Conservation (phyloP, 2,329 filamentous ascomycete species). For the Curvularia verruculosa region DNA sequence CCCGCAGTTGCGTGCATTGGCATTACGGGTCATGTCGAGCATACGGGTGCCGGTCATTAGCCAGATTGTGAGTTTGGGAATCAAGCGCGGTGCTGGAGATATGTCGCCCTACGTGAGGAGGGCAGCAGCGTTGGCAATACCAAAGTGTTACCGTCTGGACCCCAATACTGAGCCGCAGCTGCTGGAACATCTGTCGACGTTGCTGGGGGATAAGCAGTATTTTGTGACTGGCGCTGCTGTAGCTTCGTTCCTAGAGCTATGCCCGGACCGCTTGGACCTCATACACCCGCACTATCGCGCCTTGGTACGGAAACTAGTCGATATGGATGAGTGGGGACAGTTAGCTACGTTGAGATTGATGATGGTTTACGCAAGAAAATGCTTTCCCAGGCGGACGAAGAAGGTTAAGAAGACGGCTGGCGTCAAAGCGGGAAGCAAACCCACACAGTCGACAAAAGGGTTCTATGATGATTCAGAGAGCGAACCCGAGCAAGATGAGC, state of each 20-base stretch:
- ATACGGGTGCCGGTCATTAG: conserved; percentile 98
- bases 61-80: conserved; percentile 93
- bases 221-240: conserved; percentile 96
- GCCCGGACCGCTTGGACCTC: conserved; percentile 83
- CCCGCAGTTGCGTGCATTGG: conserved; percentile 87
- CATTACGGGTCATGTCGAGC: conserved; percentile 93
- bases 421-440: conserved; percentile 43
- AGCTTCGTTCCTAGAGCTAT: conserved; percentile 85
- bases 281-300: conserved; percentile 88
- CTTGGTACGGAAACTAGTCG: conserved; percentile 86
- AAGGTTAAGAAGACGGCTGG: conserved; percentile 61
- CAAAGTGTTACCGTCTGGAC: conserved; percentile 93
- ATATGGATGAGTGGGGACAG: conserved; percentile 99
- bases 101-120: conserved; percentile 95
- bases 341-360: conserved; percentile 81
- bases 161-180: conserved; percentile 84
- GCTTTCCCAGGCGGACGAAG: conserved; percentile 75
- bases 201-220: conserved; percentile 91
- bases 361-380: conserved; percentile 82
- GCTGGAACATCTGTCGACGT: conserved; percentile 75
- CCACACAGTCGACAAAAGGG: conserved; percentile 60
- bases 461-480: conserved; percentile 75
- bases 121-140: conserved; percentile 89
- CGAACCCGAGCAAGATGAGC: conserved; percentile 51
- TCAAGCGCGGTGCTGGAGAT: conserved; percentile 90